Base-by-base conservation (phyloP, 441 rosid genomes). In the Euphorbia celastroides region DNA sequence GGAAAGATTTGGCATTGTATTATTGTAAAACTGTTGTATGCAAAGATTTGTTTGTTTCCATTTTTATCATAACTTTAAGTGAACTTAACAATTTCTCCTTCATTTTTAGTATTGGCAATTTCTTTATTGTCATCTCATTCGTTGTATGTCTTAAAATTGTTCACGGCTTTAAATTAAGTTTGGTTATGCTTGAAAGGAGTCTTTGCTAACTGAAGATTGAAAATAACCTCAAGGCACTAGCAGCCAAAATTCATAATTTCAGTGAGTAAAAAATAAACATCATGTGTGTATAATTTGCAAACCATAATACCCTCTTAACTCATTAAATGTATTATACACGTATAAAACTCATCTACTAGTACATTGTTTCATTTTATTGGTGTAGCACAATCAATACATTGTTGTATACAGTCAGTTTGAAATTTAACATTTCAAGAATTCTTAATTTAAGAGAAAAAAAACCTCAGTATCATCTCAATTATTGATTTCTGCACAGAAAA, bases 1-100 rank as follows among this genome's bases (percentile, higher is more conserved):
- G n/a, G 9, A 34, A 34, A 54, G 27, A 57, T 63, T 70, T 71
- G 65, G 32, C 10, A 22, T 62, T 12, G 55, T 62, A 48, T 57
- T 62, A 57, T 58, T 62, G 16, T 55, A 42, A 30, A 60, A 31
- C 14, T 31, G n/a, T 22, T 60, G 62, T 36, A 59, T 38, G 48
- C 62, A 32, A 62, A 62, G 32, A 44, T 30, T 16, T 16, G 30
- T 2, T 44, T 34, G 51, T 32, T 5, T 56, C 23, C 5, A 32
- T 7, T 32, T 65, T 19, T 38, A 3, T 63, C 14, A 27, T 30
- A 56, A 41, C 38, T 34, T 34, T 34, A 3, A 34, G 38, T 4
- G 38, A 34, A 3, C 38, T 34, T 3, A 4, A 9, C 2, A 41
- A 1, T 41, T 9, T 9, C 9, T 34, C 9, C 4, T 34, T 41